Percentiles rank a stretch among this genome's conserved stretches.
Evolutionary conservation across 2,329 filamentous ascomycete genomes (phyloP).

Genomic region (Fusarium tricinctum): DNA sequence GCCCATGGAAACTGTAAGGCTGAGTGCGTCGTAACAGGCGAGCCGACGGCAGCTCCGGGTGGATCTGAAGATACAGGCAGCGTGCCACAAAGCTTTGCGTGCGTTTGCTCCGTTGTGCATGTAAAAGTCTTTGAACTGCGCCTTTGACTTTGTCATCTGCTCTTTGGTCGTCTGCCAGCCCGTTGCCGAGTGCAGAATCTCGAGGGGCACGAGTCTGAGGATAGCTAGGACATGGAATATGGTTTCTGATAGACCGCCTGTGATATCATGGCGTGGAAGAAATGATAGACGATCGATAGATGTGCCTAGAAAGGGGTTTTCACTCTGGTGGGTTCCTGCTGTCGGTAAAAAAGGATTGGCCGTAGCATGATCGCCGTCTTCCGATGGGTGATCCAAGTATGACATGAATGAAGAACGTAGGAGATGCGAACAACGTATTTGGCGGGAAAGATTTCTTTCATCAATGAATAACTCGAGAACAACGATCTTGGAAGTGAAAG

Average conservation of each 20-base stretch:
- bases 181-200: background rate
- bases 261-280: fast-evolving
- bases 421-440: fast-evolving
- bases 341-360: no score
- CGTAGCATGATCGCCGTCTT: fast-evolving
- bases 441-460: background rate
- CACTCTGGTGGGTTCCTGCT: background rate
- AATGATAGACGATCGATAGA: fast-evolving
- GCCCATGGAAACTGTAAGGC: background rate
- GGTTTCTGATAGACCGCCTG: fast-evolving
- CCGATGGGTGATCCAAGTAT: fast-evolving
- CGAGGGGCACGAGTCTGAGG: background rate
- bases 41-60: background rate
- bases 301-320: background rate
- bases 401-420: background rate
- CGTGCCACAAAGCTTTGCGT: fast-evolving
- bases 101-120: fast-evolving
- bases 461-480: background rate
- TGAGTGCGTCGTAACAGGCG: background rate
- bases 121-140: background rate
- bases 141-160: background rate
- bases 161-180: conserved; percentile 9
- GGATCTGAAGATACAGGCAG: background rate
- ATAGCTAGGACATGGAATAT: background rate
- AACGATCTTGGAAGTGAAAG: background rate